Conservation (phyloP, 2,329 filamentous ascomycete genomes). For the Colletotrichum gloeosporioides region DNA sequence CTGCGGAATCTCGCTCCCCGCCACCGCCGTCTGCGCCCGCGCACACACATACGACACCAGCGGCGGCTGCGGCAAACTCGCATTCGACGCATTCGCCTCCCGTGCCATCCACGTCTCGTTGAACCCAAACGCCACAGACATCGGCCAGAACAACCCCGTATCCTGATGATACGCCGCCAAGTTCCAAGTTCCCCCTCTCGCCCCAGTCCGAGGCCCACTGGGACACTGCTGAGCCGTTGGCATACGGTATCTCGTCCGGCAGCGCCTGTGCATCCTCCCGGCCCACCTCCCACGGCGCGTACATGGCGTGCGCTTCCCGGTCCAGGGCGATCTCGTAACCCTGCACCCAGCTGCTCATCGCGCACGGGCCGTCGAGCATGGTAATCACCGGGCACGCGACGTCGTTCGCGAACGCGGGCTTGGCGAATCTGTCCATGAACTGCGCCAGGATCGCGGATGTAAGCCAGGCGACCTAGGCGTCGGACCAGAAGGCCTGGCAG, state of each 20-base stretch:
- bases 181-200: neutral
- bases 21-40: neutral
- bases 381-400: neutral
- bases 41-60: neutral
- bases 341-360: neutral
- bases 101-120: neutral
- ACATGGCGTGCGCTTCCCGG: neutral
- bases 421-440: neutral
- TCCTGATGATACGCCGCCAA: neutral
- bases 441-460: neutral
- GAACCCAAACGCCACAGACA: neutral
- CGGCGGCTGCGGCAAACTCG: neutral
- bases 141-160: neutral
- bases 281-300: neutral
- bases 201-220: neutral
- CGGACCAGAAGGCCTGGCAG: neutral
- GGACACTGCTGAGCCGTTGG: neutral
- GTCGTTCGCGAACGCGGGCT: neutral
- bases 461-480: neutral
- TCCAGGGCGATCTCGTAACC: neutral
- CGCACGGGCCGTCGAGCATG: neutral
- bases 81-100: neutral
- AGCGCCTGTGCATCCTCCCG: neutral
- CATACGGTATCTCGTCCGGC: neutral
- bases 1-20: neutral